Conservation (phyloP, 2,329 filamentous ascomycete genomes). For the Colletotrichum euphorbiae region DNA sequence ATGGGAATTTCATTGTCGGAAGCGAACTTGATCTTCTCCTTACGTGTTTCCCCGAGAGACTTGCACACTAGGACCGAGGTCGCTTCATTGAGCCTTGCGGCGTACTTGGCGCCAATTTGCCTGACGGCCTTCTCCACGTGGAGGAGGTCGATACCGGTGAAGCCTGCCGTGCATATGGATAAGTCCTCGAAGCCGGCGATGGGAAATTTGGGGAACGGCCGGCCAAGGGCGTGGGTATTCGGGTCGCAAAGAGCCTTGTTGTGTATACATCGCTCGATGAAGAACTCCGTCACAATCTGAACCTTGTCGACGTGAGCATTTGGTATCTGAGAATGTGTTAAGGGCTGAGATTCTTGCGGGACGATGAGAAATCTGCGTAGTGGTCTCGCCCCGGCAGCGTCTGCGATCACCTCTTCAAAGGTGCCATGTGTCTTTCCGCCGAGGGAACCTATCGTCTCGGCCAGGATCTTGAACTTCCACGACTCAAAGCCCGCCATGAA, state of each 20-base stretch:
- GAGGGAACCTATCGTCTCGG: constrained; percentile 60
- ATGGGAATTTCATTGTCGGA: constrained; percentile 81
- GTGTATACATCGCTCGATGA: constrained; percentile 89
- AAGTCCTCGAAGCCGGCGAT: constrained; percentile 77
- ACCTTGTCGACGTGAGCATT: constrained; percentile 54
- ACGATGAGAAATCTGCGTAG: constrained; percentile 64
- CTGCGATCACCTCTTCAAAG: constrained; percentile 54
- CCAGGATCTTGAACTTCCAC: constrained; percentile 61
- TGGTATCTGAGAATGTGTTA: constrained; percentile 54
- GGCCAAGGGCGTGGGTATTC: constrained; percentile 76
- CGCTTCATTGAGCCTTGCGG: constrained; percentile 78
- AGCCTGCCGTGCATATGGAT: constrained; percentile 83
- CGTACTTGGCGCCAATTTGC: constrained; percentile 83
- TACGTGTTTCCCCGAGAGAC: constrained; percentile 65
- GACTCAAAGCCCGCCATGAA: constrained; percentile 70
- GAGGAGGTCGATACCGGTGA: constrained; percentile 84
- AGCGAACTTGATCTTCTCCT: constrained; percentile 84
- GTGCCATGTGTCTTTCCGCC: constrained; percentile 58
- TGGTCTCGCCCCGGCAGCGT: constrained; percentile 45
- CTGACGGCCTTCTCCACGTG: constrained; percentile 83
- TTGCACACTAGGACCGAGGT: constrained; percentile 85
- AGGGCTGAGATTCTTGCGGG: constrained; percentile 62
- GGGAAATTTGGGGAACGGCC: constrained; percentile 78
- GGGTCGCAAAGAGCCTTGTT: constrained; percentile 79
- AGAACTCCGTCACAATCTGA: constrained; percentile 85